Conservation (phyloP, 164 flowering plant genomes). For the Cinnamomum micranthum region DNA sequence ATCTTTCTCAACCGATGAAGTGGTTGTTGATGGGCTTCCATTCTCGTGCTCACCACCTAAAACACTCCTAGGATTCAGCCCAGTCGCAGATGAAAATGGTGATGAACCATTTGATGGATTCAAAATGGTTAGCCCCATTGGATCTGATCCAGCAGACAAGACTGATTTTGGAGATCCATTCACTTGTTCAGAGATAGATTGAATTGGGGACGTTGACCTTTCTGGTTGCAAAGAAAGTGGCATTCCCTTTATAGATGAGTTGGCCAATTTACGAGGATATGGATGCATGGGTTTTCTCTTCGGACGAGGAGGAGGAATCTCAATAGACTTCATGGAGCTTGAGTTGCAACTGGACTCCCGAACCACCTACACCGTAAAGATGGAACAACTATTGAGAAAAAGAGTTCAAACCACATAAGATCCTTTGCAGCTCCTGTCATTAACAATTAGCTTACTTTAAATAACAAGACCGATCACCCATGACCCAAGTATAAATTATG, state of each 20-base stretch:
- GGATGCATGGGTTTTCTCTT: conserved; percentile 82
- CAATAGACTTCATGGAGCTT: conserved; percentile 43
- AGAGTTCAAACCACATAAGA: conserved; percentile 18
- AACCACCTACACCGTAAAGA: conserved; percentile 38
- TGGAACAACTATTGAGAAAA: neutral
- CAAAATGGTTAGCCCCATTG: conserved; percentile 31
- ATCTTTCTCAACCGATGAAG: conserved; percentile 24
- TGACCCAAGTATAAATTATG: conserved; percentile 2
- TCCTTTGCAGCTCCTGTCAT: conserved; percentile 10
- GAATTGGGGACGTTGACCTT: conserved; percentile 34
- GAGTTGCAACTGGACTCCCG: conserved; percentile 41
- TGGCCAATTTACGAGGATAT: conserved; percentile 66
- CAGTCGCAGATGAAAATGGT: conserved; percentile 41
- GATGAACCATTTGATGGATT: conserved; percentile 38
- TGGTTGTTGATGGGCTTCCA: conserved; percentile 14
- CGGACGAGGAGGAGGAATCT: conserved; percentile 90
- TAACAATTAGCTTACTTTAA: conserved; percentile 20
- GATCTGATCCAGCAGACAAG: conserved; percentile 49
- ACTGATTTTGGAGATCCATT: conserved; percentile 68
- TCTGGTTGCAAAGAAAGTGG: conserved; percentile 16
- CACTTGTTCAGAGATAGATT: conserved; percentile 36
- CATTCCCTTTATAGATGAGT: conserved; percentile 21
- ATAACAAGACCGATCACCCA: conserved; percentile 5
- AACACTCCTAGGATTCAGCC: neutral
- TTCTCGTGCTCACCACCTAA: conserved; percentile 15